Base-by-base conservation (phyloP, 2,329 filamentous ascomycete species). In the Pseudocercospora cruenta region DNA sequence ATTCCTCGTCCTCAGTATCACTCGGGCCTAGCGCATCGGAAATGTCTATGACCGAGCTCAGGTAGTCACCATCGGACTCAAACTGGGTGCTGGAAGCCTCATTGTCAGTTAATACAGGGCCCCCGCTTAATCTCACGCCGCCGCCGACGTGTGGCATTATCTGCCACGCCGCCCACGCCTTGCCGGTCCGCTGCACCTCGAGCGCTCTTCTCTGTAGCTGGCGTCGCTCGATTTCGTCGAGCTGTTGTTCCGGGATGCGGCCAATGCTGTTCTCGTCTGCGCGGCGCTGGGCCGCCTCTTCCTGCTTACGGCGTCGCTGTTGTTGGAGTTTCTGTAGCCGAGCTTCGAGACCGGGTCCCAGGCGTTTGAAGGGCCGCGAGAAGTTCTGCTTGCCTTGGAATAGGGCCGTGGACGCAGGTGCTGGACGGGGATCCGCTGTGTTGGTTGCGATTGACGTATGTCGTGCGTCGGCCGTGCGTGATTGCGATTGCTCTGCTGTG, bases 161-260 rank as follows among this genome's bases (percentile, higher is more conserved):
- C 90, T 55, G 51, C 51, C 90, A 93, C 72, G 90, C 86, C 75
- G 88, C 76, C 90, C 90, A 74, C 89, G 85, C 75, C 89, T 85
- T 78, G 84, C 73, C 91, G 82, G 70, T 81, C 82, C 70, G 82
- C 82, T 24, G 85, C 86, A 75, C 83, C 66, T 87, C 85, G 21
- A 43, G 10, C n/a, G 22, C 51, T n/a, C 10, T 55, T 43, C 69
- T 64, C 22, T 63, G 49, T 70, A 85, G 85, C 76, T 91, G 88
- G 66, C 87, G 86, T 71, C 87, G 82, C 80, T 93, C 90, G 73
- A 93, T 85, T 74, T 88, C 84, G 71, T 87, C 86, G 65, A 93
- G 83, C 73, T 92, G 89, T 70, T 88, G 83, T 78, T 92, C 88
- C 72, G 90, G 84, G 62, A 93, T 87, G 67, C 90, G 88, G 70